A percentile compares a stretch with the other conserved stretches of the same genome.
Conservation (phyloP, 2,329 filamentous ascomycete genomes). For the Gremmenia infestans region DNA sequence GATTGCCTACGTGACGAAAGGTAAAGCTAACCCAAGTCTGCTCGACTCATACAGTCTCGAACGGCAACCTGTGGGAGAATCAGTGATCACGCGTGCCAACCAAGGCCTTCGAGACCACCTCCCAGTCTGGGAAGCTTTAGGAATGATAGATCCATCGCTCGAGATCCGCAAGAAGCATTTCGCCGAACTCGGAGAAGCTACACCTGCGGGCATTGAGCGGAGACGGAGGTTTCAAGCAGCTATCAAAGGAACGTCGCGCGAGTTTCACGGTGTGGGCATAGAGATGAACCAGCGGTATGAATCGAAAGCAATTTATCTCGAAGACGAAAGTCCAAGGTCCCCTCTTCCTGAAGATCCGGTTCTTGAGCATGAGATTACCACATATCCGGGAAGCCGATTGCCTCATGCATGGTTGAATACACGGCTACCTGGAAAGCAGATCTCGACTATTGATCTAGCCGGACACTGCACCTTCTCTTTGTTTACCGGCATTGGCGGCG, state of each 20-base stretch:
- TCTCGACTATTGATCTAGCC: conserved; percentile 56
- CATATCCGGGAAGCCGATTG: conserved; percentile 54
- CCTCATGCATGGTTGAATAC: conserved; percentile 61
- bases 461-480: conserved; percentile 49
- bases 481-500: conserved; percentile 51
- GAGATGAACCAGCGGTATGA: conserved; percentile 56
- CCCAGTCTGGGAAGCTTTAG: conserved; percentile 42
- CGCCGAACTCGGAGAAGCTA: conserved; percentile 38
- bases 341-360: conserved; percentile 36
- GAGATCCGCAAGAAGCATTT: conserved; percentile 36
- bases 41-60: conserved; percentile 42
- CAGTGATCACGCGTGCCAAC: conserved; percentile 50
- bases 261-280: conserved; percentile 51
- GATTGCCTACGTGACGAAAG: conserved; percentile 41
- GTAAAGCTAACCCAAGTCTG: conserved; percentile 34
- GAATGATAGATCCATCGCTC: conserved; percentile 36
- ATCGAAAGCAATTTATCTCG: conserved; percentile 39
- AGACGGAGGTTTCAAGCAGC: conserved; percentile 37
- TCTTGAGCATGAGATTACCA: conserved; percentile 41
- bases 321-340: conserved; percentile 35
- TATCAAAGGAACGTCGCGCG: conserved; percentile 40
- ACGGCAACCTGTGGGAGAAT: conserved; percentile 44
- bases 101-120: conserved; percentile 49
- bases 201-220: conserved; percentile 34
- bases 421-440: conserved; percentile 36